Evolutionary conservation across 139 green algal genomes (phyloP), one percentile per base, ranked within the genome.

Genomic region (Closterium sp.): DNA sequence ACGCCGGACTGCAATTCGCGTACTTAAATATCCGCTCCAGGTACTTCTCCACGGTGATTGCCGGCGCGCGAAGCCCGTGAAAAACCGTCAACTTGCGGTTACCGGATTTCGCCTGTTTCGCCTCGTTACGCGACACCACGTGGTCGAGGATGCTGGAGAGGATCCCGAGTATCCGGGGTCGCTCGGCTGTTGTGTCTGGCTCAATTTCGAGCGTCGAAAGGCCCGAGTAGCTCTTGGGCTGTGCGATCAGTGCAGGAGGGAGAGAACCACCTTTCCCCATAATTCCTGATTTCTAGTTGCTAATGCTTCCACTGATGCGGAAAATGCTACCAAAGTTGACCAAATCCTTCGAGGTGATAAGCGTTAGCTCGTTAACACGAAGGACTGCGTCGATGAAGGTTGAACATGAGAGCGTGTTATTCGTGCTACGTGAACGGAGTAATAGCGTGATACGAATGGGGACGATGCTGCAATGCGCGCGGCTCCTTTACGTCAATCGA

Each of bases 1-100:
- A 97, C 0, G 96, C 93, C 5, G 96, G 96, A 92, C 93, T 96
- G 96, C 96, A 98, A 86, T 96, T 95, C 22, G 96, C 95, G 92
- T 97, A 98, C 91, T 97, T 96, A 45, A 93, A 94, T 1, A 98
- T 95, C 13, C 97, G 95, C 89, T 96, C 92, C 1, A 97, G 84
- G 91, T 98, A 98, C 9, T 93, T 93, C 30, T 95, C 91, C 1
- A 98, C 70, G 73, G 45, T 89, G 90, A 98, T 98, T 70, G 92
- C 93, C n/a, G 96, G 96, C 17, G 96, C 70, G n/a, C 96, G 87
- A 28, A 96, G 90, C 7, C 96, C 96, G 91, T 97, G 95, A 86
- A 97, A 97, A 2, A 95, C 92, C 11, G 95, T 96, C 38, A 96
- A 87, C 42, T 89, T 88, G n/a, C 28, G 85, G 28, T 87, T 31